phyloP scores from a whole-genome alignment of 2,329 filamentous ascomycete species.

The Pestalotiopsis sp. region DNA sequence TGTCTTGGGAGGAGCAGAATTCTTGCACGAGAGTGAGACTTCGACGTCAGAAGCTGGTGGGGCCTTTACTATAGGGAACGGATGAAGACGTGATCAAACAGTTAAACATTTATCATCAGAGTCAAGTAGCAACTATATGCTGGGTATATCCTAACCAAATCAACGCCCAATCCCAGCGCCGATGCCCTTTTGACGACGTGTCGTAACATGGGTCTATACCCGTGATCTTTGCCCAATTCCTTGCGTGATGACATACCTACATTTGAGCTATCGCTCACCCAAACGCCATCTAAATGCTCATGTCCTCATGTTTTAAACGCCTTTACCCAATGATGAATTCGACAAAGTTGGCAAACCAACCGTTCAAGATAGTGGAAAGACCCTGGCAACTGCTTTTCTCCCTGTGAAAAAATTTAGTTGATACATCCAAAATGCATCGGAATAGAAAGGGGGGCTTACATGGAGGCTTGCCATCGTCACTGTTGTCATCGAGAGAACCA shows the following conservation, averaged over 20 bases:
- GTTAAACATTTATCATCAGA: not conserved
- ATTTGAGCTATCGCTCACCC: conserved; percentile 17
- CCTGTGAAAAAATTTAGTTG: conserved; percentile 33
- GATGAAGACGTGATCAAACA: not conserved
- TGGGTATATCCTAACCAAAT: conserved; percentile 8
- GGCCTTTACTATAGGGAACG: too few relatives aligned
- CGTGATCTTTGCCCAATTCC: not conserved
- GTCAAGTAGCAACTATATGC: not conserved
- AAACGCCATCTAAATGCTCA: conserved; percentile 12
- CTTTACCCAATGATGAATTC: not conserved
- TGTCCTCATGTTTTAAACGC: conserved; percentile 24
- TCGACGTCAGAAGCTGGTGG: too few relatives aligned
- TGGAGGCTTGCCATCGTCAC: conserved; percentile 32
- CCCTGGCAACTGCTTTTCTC: conserved; percentile 44
- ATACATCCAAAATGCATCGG: not conserved
- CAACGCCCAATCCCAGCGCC: conserved; percentile 1
- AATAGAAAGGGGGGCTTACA: conserved; percentile 21
- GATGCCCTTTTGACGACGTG: not conserved
- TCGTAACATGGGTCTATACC: not conserved
- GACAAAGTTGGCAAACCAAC: not conserved
- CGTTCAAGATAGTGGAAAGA: conserved; percentile 37
- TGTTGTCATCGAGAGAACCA: conserved; percentile 31
- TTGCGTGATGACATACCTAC: not conserved
- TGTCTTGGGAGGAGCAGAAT: too few relatives aligned
- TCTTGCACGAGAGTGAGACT: too few relatives aligned